These are phyloP conservation scores for Populus ilicifolia DNA, from an alignment of 345 rosid genomes.

Conservation along the genomic window DNA sequence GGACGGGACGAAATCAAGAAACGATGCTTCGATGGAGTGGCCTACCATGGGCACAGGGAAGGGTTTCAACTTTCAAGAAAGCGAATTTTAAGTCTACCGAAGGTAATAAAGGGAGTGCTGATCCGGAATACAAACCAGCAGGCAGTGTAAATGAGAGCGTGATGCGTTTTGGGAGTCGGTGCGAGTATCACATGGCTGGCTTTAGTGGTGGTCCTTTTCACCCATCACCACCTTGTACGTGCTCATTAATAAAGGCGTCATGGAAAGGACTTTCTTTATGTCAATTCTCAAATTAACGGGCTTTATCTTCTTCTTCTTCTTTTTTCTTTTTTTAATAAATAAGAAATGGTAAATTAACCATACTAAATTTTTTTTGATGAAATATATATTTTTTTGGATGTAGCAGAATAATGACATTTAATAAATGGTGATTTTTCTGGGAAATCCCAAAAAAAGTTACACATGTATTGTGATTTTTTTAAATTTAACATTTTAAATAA, in stretches of 20 bases:
- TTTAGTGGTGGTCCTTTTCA: slow-evolving; percentile 30
- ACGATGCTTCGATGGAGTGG: not conserved
- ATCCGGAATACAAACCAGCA: not conserved
- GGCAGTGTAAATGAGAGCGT: not conserved
- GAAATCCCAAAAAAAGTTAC: too few relatives aligned
- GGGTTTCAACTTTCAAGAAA: not conserved
- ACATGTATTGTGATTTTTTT: too few relatives aligned
- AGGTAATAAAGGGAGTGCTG: not conserved
- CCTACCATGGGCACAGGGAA: not conserved
- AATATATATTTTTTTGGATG: too few relatives aligned
- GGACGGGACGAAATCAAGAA: not conserved
- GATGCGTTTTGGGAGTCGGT: not conserved
- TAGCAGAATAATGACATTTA: too few relatives aligned
- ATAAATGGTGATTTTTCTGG: too few relatives aligned
- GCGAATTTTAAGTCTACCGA: not conserved
- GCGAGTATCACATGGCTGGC: slow-evolving; percentile 14
- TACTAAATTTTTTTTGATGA: too few relatives aligned
- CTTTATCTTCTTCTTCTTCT: not conserved
- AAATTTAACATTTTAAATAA: too few relatives aligned
- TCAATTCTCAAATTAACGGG: not conserved
- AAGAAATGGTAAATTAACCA: too few relatives aligned
- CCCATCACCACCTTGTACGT: not conserved
- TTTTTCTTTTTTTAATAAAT: not conserved
- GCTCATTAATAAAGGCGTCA: slow-evolving; percentile 16
- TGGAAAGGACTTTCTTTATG: slow-evolving; percentile 9